phyloP scores from a whole-genome alignment of 768 basidiomycete genomes.

The Lactifluus pinguis region DNA sequence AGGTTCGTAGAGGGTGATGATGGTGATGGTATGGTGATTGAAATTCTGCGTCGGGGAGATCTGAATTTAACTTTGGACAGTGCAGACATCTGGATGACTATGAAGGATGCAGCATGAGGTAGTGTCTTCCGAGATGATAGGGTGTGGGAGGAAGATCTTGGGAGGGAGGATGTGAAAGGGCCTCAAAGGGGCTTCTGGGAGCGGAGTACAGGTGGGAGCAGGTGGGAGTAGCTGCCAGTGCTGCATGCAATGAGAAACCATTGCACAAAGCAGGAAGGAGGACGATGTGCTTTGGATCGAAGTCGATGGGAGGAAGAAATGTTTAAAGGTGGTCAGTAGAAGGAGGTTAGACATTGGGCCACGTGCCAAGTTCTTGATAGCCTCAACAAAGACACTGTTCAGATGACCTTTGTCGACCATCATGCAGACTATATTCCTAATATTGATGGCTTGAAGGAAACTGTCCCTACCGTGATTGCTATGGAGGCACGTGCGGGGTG shows the following conservation, averaged over 20 bases:
- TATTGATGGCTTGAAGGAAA: too few species aligned
- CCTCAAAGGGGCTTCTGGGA: not conserved
- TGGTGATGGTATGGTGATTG: constrained; percentile 1
- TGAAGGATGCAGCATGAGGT: not conserved
- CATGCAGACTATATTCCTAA: too few species aligned
- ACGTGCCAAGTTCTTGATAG: too few species aligned
- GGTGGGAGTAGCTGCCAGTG: not conserved
- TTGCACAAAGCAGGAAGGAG: constrained; percentile 15
- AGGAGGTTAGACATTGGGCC: too few species aligned
- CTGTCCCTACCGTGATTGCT: too few species aligned
- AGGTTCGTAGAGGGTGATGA: not conserved
- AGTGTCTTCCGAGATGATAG: too few species aligned
- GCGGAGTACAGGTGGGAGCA: not conserved
- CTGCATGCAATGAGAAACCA: constrained; percentile 3
- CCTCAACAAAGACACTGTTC: too few species aligned
- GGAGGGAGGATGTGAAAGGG: constrained; percentile 6
- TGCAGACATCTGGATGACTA: not conserved
- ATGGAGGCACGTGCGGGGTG: too few species aligned
- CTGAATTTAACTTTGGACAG: not conserved
- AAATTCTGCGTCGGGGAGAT: not conserved
- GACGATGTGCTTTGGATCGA: constrained; percentile 21
- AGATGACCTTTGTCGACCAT: too few species aligned
- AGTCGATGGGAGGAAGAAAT: not conserved
- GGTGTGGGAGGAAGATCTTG: constrained; percentile 16
- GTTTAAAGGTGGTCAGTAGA: too few species aligned